These are phyloP conservation scores for Aspergillus unguis DNA, from an alignment of 2,329 filamentous ascomycete genomes.

Conservation along the genomic window DNA sequence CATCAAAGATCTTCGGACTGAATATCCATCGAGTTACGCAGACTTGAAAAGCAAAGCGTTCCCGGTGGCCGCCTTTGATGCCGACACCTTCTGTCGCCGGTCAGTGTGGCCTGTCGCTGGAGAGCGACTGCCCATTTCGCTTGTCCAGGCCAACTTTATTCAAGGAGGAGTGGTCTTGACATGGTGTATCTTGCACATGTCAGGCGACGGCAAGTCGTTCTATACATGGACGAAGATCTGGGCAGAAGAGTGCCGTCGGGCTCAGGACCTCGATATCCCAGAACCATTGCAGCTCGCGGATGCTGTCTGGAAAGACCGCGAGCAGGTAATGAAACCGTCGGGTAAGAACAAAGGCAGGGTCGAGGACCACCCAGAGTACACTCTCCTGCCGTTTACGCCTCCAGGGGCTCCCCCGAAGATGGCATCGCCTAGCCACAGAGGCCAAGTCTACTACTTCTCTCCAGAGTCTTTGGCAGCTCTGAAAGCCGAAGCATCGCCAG, in stretches of 20 bases:
- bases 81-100: constrained; percentile 35
- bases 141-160: constrained; percentile 52
- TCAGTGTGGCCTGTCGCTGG: constrained; percentile 32
- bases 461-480: constrained; percentile 26
- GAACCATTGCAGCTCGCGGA: constrained; percentile 25
- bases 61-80: constrained; percentile 50
- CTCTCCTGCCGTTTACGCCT: constrained; percentile 29
- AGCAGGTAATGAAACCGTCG: constrained; percentile 28
- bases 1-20: not conserved
- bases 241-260: constrained; percentile 36
- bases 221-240: constrained; percentile 33
- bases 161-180: constrained; percentile 50
- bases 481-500: constrained; percentile 32
- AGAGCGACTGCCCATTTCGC: constrained; percentile 37
- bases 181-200: constrained; percentile 30
- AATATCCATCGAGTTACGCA: not conserved
- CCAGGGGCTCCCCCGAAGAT: constrained; percentile 32
- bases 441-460: constrained; percentile 34
- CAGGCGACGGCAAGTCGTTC: constrained; percentile 34
- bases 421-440: constrained; percentile 28
- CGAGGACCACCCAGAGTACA: constrained; percentile 33
- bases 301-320: constrained; percentile 29
- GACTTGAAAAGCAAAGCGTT: constrained; percentile 31
- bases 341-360: constrained; percentile 26
- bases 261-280: constrained; percentile 25